phyloP scores from a whole-genome alignment of 306 rosid genomes.

The Begonia loranthoides region DNA sequence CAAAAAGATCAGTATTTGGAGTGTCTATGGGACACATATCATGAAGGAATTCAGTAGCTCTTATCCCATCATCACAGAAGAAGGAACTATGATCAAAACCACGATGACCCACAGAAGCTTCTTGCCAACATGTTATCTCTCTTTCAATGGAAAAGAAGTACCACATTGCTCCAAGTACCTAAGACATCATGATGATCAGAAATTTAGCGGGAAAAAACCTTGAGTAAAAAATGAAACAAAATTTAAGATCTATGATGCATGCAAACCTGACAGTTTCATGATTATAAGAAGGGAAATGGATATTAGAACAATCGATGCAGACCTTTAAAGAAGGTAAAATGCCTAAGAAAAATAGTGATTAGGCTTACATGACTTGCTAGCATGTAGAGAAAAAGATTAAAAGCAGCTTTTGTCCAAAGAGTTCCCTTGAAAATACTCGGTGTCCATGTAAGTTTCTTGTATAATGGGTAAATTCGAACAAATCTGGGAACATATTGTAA shows the following conservation, averaged over 20 bases:
- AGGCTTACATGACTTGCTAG: constrained; percentile 1
- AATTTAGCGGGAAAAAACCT: not conserved
- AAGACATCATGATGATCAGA: constrained; percentile 6
- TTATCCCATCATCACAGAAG: not conserved
- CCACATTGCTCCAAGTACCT: constrained; percentile 19
- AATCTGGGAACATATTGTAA: constrained; percentile 17
- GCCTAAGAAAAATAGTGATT: not conserved
- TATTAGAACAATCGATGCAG: not conserved
- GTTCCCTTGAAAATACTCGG: not conserved
- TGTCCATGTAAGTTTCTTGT: not conserved
- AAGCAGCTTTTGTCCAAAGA: not conserved
- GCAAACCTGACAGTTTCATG: not conserved
- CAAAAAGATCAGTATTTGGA: not conserved
- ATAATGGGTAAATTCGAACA: constrained; percentile 9
- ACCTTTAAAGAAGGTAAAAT: not conserved
- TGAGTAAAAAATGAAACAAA: not conserved
- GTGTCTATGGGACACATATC: not conserved
- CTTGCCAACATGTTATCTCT: constrained; percentile 10
- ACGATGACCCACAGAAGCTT: not conserved
- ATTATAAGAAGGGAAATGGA: no score
- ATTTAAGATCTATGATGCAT: not conserved
- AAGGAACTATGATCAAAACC: not conserved
- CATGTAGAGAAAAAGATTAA: constrained; percentile 12
- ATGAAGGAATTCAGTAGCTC: not conserved
- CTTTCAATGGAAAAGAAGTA: constrained; percentile 13